phyloP scores from a whole-genome alignment of 2,329 filamentous ascomycete genomes.

The Podosphaera fusca region DNA sequence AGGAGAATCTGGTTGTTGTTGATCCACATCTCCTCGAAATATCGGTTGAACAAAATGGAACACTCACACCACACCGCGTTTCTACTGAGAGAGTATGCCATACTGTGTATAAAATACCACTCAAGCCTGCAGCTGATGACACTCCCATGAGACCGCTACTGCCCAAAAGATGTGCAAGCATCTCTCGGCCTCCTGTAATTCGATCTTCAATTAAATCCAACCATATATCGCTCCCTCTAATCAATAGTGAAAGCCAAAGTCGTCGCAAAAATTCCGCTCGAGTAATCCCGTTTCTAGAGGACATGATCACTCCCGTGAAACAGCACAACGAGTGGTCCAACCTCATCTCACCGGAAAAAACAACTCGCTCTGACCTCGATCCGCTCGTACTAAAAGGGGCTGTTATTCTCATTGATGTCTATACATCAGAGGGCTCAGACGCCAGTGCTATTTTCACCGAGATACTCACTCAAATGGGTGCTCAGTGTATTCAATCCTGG shows the following conservation, averaged over 20 bases:
- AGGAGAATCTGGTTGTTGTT: constrained; percentile 35
- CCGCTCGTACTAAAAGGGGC: constrained; percentile 39
- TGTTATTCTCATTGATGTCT: constrained; percentile 63
- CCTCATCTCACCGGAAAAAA: constrained; percentile 31
- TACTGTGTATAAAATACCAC: constrained; percentile 54
- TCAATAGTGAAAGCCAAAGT: constrained; percentile 17
- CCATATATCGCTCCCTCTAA: constrained; percentile 30
- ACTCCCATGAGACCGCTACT: constrained; percentile 19
- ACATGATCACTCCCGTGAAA: background rate
- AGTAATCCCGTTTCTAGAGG: background rate
- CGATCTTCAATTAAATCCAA: constrained; percentile 24
- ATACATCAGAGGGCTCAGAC: constrained; percentile 60
- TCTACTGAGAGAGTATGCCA: constrained; percentile 27
- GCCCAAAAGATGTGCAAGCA: constrained; percentile 22
- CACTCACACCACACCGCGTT: constrained; percentile 11
- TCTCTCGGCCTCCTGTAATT: constrained; percentile 19
- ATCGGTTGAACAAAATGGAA: constrained; percentile 1
- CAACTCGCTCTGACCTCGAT: constrained; percentile 30
- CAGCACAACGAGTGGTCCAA: constrained; percentile 26
- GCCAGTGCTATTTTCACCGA: constrained; percentile 64
- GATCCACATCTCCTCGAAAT: constrained; percentile 23
- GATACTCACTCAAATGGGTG: constrained; percentile 59
- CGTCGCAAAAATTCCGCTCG: constrained; percentile 9
- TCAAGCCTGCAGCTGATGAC: constrained; percentile 38
- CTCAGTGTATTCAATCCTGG: constrained; percentile 56